phyloP scores from a whole-genome alignment of 192 early-diverging fungal genomes.

The Coemansia sp. region DNA sequence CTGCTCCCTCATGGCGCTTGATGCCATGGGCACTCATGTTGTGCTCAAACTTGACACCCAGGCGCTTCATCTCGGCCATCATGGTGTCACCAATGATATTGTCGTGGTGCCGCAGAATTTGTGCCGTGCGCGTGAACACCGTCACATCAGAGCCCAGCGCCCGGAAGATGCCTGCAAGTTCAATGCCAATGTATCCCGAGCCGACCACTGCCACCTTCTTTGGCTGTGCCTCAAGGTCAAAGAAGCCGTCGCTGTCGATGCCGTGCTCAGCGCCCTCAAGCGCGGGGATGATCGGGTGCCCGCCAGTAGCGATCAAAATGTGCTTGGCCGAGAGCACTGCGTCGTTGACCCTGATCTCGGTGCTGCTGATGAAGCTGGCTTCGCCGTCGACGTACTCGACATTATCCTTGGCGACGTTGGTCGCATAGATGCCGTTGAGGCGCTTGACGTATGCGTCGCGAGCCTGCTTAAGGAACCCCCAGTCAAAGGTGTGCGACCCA shows the following conservation, averaged over 20 bases:
- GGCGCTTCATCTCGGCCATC: constrained; percentile 69
- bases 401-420: constrained; percentile 81
- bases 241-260: constrained; percentile 94
- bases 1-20: constrained; percentile 54
- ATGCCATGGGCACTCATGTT: constrained; percentile 63
- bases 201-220: constrained; percentile 88
- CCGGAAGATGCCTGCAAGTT: constrained; percentile 92
- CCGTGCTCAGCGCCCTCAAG: constrained; percentile 84
- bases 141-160: constrained; percentile 82
- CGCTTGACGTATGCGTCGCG: constrained; percentile 96
- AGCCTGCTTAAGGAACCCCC: constrained; percentile 81
- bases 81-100: constrained; percentile 75
- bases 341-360: constrained; percentile 66
- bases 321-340: constrained; percentile 70
- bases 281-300: constrained; percentile 71
- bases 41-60: constrained; percentile 81
- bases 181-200: constrained; percentile 96
- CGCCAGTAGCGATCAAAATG: constrained; percentile 88
- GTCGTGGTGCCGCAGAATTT: constrained; percentile 89
- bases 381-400: constrained; percentile 82
- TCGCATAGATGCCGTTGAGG: constrained; percentile 95
- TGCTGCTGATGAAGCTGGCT: constrained; percentile 78
- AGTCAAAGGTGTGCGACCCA: constrained; percentile 64
- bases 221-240: constrained; percentile 87
- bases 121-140: constrained; percentile 79